Percentiles rank a stretch among this genome's conserved stretches.
phyloP scores from a whole-genome alignment of 179 eudicot species.

The Beta corolliflora region DNA sequence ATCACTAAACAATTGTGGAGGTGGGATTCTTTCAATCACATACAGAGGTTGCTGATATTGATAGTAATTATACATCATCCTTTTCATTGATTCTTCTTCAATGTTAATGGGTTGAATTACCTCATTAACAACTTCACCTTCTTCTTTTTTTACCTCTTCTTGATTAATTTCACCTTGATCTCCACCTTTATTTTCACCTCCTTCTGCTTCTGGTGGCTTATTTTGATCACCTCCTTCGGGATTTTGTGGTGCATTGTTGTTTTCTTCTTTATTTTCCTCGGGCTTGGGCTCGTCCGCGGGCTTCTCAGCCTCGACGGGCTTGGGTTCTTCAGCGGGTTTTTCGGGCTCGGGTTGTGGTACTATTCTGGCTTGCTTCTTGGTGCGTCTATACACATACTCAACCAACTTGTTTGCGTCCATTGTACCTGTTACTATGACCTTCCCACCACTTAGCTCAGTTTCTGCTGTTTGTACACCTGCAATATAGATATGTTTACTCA shows the following conservation, averaged over 20 bases:
- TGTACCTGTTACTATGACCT: slow-evolving; percentile 87
- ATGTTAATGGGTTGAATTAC: slow-evolving; percentile 10
- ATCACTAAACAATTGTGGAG: slow-evolving; percentile 87
- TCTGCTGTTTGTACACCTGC: slow-evolving; percentile 84
- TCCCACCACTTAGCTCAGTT: slow-evolving; percentile 69
- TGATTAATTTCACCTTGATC: slow-evolving; percentile 1
- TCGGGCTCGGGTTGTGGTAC: slow-evolving; percentile 81
- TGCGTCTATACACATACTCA: slow-evolving; percentile 82
- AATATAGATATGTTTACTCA: background rate
- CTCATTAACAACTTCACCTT: slow-evolving; percentile 8
- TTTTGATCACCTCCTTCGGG: slow-evolving; percentile 30
- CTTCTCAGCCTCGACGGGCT: slow-evolving; percentile 42
- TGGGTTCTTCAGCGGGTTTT: slow-evolving; percentile 47
- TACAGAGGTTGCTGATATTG: slow-evolving; percentile 58
- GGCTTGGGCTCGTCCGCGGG: slow-evolving; percentile 47
- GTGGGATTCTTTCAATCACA: slow-evolving; percentile 73
- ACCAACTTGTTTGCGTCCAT: slow-evolving; percentile 78
- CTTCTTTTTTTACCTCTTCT: slow-evolving; percentile 19
- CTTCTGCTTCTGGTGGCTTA: slow-evolving; percentile 27
- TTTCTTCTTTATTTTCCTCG: slow-evolving; percentile 39
- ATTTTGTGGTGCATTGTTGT: slow-evolving; percentile 17
- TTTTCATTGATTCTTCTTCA: slow-evolving; percentile 52
- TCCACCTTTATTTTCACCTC: slow-evolving; percentile 32
- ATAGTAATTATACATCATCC: slow-evolving; percentile 52
- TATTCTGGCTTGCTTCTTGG: slow-evolving; percentile 81